Percentiles rank a stretch among this genome's conserved stretches.
Evolutionary conservation across 2,329 filamentous ascomycete genomes (phyloP).

Genomic region (Zarea fungicola): DNA sequence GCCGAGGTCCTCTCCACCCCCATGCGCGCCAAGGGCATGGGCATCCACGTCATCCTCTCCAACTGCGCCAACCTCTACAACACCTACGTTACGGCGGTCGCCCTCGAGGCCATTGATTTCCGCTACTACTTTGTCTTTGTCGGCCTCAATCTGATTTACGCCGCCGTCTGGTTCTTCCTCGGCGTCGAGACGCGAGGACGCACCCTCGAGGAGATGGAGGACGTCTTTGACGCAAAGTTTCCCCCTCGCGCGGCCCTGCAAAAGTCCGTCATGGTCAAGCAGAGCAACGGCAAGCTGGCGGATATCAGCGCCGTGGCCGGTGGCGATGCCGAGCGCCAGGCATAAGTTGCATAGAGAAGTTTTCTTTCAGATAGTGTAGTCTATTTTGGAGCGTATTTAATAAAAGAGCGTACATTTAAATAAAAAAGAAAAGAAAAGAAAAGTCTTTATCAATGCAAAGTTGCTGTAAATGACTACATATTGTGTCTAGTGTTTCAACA

Average conservation of each 20-base stretch:
- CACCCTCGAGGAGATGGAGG: conserved; percentile 40
- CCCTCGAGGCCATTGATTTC: conserved; percentile 26
- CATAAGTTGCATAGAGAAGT: not conserved
- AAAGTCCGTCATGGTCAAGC: conserved; percentile 25
- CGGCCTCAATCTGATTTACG: conserved; percentile 26
- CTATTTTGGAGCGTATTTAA: too few species aligned
- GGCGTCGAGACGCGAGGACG: conserved; percentile 27
- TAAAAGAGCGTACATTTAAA: too few species aligned
- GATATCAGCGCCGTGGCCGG: conserved; percentile 12
- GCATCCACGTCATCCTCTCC: conserved; percentile 24
- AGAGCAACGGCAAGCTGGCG: conserved; percentile 18
- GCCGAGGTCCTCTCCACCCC: conserved; percentile 28
- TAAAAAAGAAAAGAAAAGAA: too few species aligned
- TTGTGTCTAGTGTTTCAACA: too few species aligned
- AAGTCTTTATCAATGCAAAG: too few species aligned
- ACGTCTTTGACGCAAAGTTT: conserved; percentile 33
- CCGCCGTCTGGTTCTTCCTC: conserved; percentile 23
- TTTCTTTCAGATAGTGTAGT: too few species aligned
- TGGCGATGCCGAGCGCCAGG: not conserved
- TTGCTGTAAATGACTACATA: too few species aligned
- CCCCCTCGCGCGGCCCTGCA: conserved; percentile 33
- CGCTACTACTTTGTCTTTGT: conserved; percentile 28
- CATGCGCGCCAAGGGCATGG: conserved; percentile 31
- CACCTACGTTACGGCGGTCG: conserved; percentile 27
- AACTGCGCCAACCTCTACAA: conserved; percentile 29